Evolutionary conservation across 1,284 basidiomycete species (phyloP).

Genomic region (Rhodotorula sp.): DNA sequence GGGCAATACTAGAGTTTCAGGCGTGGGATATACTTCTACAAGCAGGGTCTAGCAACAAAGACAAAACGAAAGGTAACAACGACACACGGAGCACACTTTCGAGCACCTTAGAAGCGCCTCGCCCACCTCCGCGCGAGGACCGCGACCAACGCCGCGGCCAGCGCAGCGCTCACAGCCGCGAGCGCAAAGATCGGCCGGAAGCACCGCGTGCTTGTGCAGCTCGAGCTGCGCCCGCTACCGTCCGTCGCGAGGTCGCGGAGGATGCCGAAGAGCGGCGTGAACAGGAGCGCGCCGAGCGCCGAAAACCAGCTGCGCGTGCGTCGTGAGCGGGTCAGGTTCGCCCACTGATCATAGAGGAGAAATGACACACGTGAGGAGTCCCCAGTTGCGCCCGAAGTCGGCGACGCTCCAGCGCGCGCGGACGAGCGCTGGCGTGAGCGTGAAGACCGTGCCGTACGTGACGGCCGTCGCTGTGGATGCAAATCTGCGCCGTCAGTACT

Average conservation of each 20-base stretch:
- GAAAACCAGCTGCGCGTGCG: slow-evolving; percentile 36
- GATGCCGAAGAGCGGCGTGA: slow-evolving; percentile 40
- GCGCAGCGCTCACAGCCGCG: slow-evolving; percentile 9
- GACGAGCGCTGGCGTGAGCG: slow-evolving; percentile 41
- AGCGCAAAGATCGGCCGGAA: slow-evolving; percentile 28
- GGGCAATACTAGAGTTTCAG: no score
- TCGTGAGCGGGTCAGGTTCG: neutral
- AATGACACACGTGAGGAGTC: slow-evolving; percentile 33
- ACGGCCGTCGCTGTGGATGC: slow-evolving; percentile 20
- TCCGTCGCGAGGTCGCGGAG: slow-evolving; percentile 32
- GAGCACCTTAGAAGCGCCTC: neutral
- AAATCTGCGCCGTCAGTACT: neutral
- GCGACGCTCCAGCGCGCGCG: slow-evolving; percentile 36
- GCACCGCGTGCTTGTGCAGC: slow-evolving; percentile 20
- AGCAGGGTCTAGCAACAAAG: neutral
- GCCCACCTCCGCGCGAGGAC: slow-evolving; percentile 21
- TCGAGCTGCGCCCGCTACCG: neutral
- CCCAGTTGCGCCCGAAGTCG: slow-evolving; percentile 45
- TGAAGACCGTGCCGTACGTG: slow-evolving; percentile 41
- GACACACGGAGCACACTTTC: neutral
- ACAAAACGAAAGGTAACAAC: neutral
- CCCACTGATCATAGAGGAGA: neutral
- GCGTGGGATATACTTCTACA: no score
- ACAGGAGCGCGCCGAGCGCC: slow-evolving; percentile 41
- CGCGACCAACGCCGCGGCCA: slow-evolving; percentile 7